Base-by-base conservation (phyloP, 1,284 basidiomycete species). In the Tilletia walkeri region DNA sequence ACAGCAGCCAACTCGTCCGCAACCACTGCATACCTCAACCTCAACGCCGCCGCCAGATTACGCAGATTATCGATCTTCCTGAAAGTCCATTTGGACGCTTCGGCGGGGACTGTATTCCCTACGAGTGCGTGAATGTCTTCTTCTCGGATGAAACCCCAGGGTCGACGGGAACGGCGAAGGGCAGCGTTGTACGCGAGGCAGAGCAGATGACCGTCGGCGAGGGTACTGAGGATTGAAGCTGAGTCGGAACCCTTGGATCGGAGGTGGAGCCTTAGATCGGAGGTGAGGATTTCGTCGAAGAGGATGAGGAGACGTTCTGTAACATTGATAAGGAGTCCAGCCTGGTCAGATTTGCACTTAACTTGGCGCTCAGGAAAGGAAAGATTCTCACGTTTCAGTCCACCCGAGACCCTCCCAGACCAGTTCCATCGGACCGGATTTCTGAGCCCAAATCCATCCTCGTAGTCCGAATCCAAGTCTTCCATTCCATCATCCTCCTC, bases 131-230 rank as follows among this genome's bases (percentile, higher is more conserved):
- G 93, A 24, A 95, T 89, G 2, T 89, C 88, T 70, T 90, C 88
- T 41, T 87, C 85, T 69, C 88, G 90, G 69, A 95, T 91, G 83
- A 90, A 94, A 0, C 93, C 93, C 92, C 93, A 95, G 1, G 92
- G 91, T 75, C 90, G 89, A 66, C 88, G 88, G 9, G 92, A 93
- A 71, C 88, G 87, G 39, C 92, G 88, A 0, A 94, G 90, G 12
- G 88, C 90, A 3, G 87, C 84, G 82, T 94, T 95, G 85, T 93
- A 94, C 1, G 91, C 90, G 2, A 87, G 84, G 75, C 92, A 94
- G 3, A 94, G 87, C 18, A 93, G 84, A 76, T 92, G 90, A 0
- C 93, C 93, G 85, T 65, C 87, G 85, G n/a, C 72, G 7, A 72
- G 72, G 16, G 50, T 65, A 0, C 56, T 18, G 24, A 77, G 66